Base-by-base conservation (phyloP, 2,329 filamentous ascomycete species). In the Diaporthe aspalathi region DNA sequence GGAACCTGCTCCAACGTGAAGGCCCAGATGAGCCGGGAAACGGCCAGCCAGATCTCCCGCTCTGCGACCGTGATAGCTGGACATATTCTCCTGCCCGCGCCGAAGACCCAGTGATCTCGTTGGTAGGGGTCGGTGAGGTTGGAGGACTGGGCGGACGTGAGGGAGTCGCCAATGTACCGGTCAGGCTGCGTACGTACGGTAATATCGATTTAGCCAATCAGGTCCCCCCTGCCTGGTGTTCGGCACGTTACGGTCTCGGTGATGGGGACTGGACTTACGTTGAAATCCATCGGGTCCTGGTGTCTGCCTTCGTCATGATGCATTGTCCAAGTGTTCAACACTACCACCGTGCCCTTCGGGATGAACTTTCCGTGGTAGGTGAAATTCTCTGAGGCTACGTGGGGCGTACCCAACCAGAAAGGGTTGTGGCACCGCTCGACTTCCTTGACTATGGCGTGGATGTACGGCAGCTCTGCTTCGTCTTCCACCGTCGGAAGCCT, bases 51-150 rank as follows among this genome's bases (percentile, higher is more conserved):
- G 24, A 88, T 73, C 16, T 79, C 82, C 4, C 83, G 82, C 70
- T 86, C 84, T 0, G 85, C 86, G 2, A 90, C 80, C 68, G 88
- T 84, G 22, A 88, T 86, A 0, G 88, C 89, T 2, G 85, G 87
- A 76, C 89, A 91, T 53, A 89, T 84, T 35, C 89, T 82, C 8
- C 88, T 81, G 2, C 88, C 88, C 12, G 84, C 84, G 22, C 88
- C 88, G 67, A 88, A 90, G 0, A 82, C 83, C 76, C 87, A 89
- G 17, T 86, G 83, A 60, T 88, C 87, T 16, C 86, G 81, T 74
- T 86, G 81, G 11, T 74, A 68, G 4, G 70, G 52, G 17, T 79
- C 77, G 5, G 72, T 74, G 73, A 77, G 78, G 63, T 78, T 78
- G 0, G 80, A 76, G 63, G 78, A 74, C 24, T 72, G 70, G 1